Base-by-base conservation (phyloP, 2,329 filamentous ascomycete genomes). In the Lachnellula occidentalis region DNA sequence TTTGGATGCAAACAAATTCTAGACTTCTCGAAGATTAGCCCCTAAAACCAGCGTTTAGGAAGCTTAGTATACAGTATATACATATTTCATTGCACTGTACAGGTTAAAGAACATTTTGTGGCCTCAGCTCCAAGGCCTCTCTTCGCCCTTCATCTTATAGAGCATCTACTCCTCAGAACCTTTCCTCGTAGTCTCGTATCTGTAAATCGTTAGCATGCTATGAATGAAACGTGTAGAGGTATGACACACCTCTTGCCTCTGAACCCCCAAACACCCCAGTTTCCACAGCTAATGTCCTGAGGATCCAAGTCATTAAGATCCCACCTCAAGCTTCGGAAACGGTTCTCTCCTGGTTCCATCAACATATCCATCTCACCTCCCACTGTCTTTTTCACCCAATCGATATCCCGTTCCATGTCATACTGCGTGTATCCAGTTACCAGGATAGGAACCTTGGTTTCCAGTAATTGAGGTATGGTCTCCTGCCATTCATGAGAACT, bases 221-320 rank as follows among this genome's bases (percentile, higher is more conserved):
- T 21, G 36, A 36, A 27, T 14, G 22, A 41, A 45, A 17, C 7
- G 41, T 27, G 22, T 22, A 46, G 15, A 5, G 34, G 31, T 15
- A 8, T 21, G 50, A 55, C 82, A 64, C 81, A 96, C 83, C 92
- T 87, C 83, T 99, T 99, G 64, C 94, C 94, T 73, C 94, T 83
- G 77, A 99, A 99, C 14, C 87, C 91, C 90, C 95, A 99, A 2
- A 96, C 78, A 11, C 94, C 94, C 90, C 91, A 99, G 72, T 99
- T 99, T 53, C 94, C 92, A 67, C 90, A 95, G 64, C 87, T 96
- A 59, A 97, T 78, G 71, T 97, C 94, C 68, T 95, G 89, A 6
- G 92, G 92, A 70, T 96, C 94, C 60, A 94, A 75, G 68, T 99
- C 95, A 67, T 99, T 96, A 67, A 99, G 72, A 73, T 99, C 95